Evolutionary conservation across 495 filamentous ascomycete species (phyloP), one percentile per base, ranked within the genome.

Genomic region (Venustampulla echinocandica): DNA sequence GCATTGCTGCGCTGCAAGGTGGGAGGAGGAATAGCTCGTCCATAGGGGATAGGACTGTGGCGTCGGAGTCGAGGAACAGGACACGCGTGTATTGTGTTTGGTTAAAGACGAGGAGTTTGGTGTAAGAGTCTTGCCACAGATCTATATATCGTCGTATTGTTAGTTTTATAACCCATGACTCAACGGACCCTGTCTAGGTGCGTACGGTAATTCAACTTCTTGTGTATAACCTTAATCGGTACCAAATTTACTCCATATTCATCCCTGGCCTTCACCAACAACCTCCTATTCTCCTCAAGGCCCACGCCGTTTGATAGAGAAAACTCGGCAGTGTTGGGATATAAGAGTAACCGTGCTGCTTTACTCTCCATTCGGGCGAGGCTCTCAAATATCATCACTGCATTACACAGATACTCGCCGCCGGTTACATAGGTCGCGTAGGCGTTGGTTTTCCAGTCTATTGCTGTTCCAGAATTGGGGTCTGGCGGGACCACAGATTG

Each of bases 11-110:
- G 0, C 70, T 63, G 3, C 70, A 63, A 1, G 68, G 56, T 0
- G 82, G 85, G n/a, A 85, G 67, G 47, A 81, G 69, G 66, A 89
- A 87, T 2, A 89, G 68, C 49, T 87, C 82, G 60, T 89, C 85
- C 66, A 89, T 73, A 32, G 66, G 65, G 34, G 79, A 65, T 18
- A 86, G 65, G 6, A 89, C 55, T 17, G 72, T 78, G 15, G 75
- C 69, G 49, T 86, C 83, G 13, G 80, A 80, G 60, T 89, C 84
- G 43, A 89, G 70, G 42, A 77, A 69, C 15, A 88, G 63, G 6
- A 89, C 65, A 0, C 85, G 81, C 2, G 69, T 63, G 54, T 84
- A 89, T 49, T 81, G 67, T 4, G 77, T 78, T 46, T 81, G 74
- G 46, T 79, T 80, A 53, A 88, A 89, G 5, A 80, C 79, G 27